Percentiles rank a stretch among this genome's conserved stretches.
Conservation (phyloP, 306 rosid genomes). For the Glycine tomentella region DNA sequence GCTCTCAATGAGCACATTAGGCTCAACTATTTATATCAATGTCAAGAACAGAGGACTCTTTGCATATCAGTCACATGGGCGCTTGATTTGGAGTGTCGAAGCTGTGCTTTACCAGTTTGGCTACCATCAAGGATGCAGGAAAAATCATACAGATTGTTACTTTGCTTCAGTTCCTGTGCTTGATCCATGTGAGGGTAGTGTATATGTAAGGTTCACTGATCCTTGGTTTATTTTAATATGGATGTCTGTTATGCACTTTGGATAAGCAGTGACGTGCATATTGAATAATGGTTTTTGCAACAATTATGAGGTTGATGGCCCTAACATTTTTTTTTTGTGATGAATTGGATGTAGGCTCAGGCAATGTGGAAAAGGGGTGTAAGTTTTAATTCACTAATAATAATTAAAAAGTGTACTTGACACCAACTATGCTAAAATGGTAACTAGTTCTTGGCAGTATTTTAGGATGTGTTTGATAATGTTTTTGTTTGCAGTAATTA, state of each 20-base stretch:
- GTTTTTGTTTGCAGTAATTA: too few relatives aligned
- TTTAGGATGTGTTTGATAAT: too few relatives aligned
- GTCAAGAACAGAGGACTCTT: constrained; percentile 70
- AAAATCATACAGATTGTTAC: constrained; percentile 60
- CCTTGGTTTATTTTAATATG: constrained; percentile 16
- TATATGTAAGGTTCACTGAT: constrained; percentile 67
- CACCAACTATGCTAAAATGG: neutral
- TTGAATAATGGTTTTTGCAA: neutral
- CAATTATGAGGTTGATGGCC: neutral
- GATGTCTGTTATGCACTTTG: neutral
- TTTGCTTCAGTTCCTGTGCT: constrained; percentile 73
- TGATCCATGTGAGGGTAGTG: constrained; percentile 83
- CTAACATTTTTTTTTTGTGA: neutral
- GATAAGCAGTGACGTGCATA: neutral
- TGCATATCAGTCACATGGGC: constrained; percentile 58
- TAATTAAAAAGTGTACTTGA: neutral
- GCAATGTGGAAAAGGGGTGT: neutral
- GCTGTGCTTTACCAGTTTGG: constrained; percentile 74
- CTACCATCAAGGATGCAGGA: constrained; percentile 73
- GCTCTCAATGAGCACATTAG: too few relatives aligned
- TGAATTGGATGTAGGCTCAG: neutral
- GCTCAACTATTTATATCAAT: constrained; percentile 62
- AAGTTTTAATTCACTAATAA: neutral
- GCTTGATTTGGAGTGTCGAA: constrained; percentile 75
- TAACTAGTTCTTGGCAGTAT: too few relatives aligned